Base-by-base conservation (phyloP, 1,284 basidiomycete genomes). In the Spongispora temasekensis region DNA sequence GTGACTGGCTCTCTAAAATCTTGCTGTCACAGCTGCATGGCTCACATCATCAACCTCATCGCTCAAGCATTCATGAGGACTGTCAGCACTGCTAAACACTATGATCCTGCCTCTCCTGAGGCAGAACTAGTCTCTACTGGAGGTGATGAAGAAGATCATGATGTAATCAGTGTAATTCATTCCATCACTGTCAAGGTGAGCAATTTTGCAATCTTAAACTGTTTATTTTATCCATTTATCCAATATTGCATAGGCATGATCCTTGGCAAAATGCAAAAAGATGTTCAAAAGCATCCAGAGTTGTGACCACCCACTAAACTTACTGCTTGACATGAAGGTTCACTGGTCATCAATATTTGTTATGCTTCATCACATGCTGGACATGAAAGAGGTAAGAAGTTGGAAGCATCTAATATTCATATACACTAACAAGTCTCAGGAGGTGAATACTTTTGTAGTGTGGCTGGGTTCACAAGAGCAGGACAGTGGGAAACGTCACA, bases 141-240 rank as follows among this genome's bases (percentile, higher is more conserved):
- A 6, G 9, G 31, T 23, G 28, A 31, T n/a, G 51, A 8, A 23
- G 31, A 52, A 2, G 5, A 53, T 34, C 21, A 8, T 23, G 21
- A 53, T 53, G 51, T 34, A 5, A 53, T 53, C 3, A 23, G 51
- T 21, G 15, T 53, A 4, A 25, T 35, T 32, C 15, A 4, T 21
- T 30, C 51, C 12, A 53, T 53, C 10, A 25, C 51, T 34, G 51
- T 53, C 51, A 53, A 53, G 51, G 51, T 52, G 34, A 27, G 51
- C 8, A n/a, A n/a, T n/a, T n/a, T n/a, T n/a, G n/a, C n/a, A n/a
- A 23, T 3, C 21, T 6, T 13, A 6, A 21, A 44, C 15, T 15
- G 7, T 34, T 7, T 34, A 21, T 23, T 23, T 23, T 44, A 8
- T 13, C 17, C 7, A 8, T 4, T 13, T 21, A 44, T 44, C 17